Base-by-base conservation (phyloP, 2,329 filamentous ascomycete genomes). In the Dothistroma pini region DNA sequence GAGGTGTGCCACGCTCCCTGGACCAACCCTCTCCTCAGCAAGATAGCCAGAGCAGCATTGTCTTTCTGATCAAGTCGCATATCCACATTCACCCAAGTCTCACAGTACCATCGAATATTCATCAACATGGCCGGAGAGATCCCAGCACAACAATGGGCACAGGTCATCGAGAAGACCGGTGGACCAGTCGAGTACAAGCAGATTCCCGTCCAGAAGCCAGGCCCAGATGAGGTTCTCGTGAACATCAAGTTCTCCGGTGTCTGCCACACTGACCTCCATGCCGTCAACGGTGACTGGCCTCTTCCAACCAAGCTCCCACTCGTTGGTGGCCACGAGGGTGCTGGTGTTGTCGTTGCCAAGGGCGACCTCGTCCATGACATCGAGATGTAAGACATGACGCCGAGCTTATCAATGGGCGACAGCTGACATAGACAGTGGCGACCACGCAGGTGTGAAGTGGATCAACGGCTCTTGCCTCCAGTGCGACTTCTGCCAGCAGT, bases 161-260 rank as follows among this genome's bases (percentile, higher is more conserved):
- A 95, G 78, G 90, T 97, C 69, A 83, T 95, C 70, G 90, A 96
- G 78, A 85, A 91, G 82, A 87, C 83, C 60, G 91, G 90, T 69
- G 88, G 87, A 59, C 78, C 85, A 68, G 80, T 86, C 70, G 77
- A 84, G 63, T 91, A 89, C 83, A 92, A 91, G 80, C 84, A 88
- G 79, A 93, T 97, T 71, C 88, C 90, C 68, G 91, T 96, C 56
- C 83, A 82, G 65, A 85, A 87, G 76, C 93, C 93, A 44, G 91
- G 88, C 22, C 88, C 92, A 56, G 92, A 96, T 79, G 90, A 97
- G 79, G 90, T 96, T 68, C 89, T 97, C 67, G 81, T 96, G 79
- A 93, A 96, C 79, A 85, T 96, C 83, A 92, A 92, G 77, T 96
- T 86, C 83, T 90, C 89, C 31, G 91, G 91, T 74, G 91, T 96